Base-by-base conservation (phyloP, 306 rosid genomes). In the Acacia confusa region DNA sequence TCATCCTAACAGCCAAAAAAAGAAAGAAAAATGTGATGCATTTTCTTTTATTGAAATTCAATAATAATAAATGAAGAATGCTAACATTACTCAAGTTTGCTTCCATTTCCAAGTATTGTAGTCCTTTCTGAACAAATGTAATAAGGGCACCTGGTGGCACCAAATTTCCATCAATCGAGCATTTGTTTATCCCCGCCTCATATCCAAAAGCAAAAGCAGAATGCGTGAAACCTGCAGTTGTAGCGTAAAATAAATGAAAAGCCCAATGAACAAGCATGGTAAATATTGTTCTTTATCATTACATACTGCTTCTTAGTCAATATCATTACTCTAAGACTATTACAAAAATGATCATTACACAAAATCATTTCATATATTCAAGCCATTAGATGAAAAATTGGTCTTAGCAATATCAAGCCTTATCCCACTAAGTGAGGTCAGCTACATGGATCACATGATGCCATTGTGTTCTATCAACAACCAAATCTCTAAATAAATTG, bases 61-160 rank as follows among this genome's bases (percentile, higher is more conserved):
- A 70, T 70, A 12, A n/a, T 57, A n/a, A 70, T 20, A 70, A 24
- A 72, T 41, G 65, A 77, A 61, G 78, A 74, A 82, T 88, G 84
- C 97, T 95, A 86, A 95, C 98, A 91, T 92, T 92, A 88, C 88
- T 95, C 93, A 95, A 85, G 90, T 95, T 95, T 69, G 94, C 99
- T 84, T 95, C 99, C 99, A 93, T 93, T 91, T 95, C 99, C 88
- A 95, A 88, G 87, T 93, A 95, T 75, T 93, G 98, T 78, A 95
- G 92, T 55, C 99, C 99, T 85, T 95, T 95, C 79, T 95, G 99
- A 69, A 95, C 88, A 89, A 92, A 87, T 68, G 91, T 92, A 85
- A 95, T 85, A 41, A 95, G 98, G 77, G 98, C 90, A 80, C 90
- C 91, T 2, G 96, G 96, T 0, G 98, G 98, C 74, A 95, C 94